Evolutionary conservation across 1,139 yeast genomes (phyloP).

Genomic region (Saccharomyces hybrid): DNA sequence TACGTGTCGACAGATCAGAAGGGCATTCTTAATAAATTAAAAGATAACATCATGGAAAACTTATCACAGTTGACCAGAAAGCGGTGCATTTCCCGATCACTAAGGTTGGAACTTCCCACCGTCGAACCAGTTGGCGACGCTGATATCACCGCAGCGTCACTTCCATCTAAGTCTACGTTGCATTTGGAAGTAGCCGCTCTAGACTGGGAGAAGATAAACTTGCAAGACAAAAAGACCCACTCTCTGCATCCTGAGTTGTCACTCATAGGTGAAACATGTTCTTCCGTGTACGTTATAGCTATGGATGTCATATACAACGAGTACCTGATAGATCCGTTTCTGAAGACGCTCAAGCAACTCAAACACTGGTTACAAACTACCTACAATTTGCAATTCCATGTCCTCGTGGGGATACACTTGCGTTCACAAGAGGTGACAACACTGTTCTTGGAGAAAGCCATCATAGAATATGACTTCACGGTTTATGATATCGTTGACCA

Average conservation of each 20-base stretch:
- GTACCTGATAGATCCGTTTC: slow-evolving; percentile 26
- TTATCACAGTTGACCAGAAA: slow-evolving; percentile 19
- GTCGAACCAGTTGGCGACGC: not conserved
- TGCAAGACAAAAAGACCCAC: slow-evolving; percentile 7
- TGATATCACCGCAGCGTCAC: not conserved
- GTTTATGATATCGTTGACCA: slow-evolving; percentile 14
- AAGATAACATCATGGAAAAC: slow-evolving; percentile 23
- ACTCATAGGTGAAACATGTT: not conserved
- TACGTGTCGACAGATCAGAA: slow-evolving; percentile 30
- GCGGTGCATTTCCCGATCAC: slow-evolving; percentile 9
- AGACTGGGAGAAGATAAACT: slow-evolving; percentile 26
- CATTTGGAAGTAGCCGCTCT: slow-evolving; percentile 21
- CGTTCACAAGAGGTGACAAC: slow-evolving; percentile 27
- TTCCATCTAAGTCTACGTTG: slow-evolving; percentile 5
- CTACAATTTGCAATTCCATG: slow-evolving; percentile 5
- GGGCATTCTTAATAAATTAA: slow-evolving; percentile 24
- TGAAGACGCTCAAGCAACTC: slow-evolving; percentile 19
- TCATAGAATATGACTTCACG: slow-evolving; percentile 16
- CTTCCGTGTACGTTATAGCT: slow-evolving; percentile 21
- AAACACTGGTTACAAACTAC: slow-evolving; percentile 6
- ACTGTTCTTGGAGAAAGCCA: slow-evolving; percentile 23
- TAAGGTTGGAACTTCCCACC: slow-evolving; percentile 3
- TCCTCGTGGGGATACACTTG: slow-evolving; percentile 27
- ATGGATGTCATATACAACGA: slow-evolving; percentile 33
- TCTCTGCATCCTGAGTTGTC: slow-evolving; percentile 1